These are phyloP conservation scores for Handroanthus guayacan DNA, from an alignment of 257 asterid species.

Conservation along the genomic window DNA sequence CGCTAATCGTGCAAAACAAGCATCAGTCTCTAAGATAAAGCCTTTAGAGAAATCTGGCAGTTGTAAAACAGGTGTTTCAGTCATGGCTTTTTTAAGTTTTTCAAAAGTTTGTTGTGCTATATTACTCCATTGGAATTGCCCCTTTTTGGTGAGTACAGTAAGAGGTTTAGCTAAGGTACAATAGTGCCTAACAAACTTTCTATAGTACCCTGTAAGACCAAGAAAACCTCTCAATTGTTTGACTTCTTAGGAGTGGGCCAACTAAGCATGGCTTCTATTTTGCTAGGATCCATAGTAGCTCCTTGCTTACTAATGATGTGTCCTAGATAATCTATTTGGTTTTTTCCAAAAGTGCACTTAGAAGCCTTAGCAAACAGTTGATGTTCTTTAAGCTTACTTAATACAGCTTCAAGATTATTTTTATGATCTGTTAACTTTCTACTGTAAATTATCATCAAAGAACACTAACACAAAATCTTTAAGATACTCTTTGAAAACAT, in stretches of 20 bases:
- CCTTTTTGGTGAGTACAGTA: neutral
- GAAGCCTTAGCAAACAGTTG: neutral
- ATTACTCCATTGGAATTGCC: neutral
- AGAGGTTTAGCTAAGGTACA: neutral
- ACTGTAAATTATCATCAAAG: neutral
- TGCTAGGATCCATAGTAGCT: no score
- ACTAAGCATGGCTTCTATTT: no score
- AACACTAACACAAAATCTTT: neutral
- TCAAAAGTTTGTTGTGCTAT: neutral
- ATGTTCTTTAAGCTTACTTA: neutral
- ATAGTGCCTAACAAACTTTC: neutral
- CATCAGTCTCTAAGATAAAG: neutral
- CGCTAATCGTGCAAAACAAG: neutral
- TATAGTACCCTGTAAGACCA: neutral
- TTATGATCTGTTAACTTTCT: neutral
- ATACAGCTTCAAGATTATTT: neutral
- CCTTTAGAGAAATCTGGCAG: neutral
- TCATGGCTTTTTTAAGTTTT: neutral
- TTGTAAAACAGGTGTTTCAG: neutral
- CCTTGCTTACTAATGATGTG: no score
- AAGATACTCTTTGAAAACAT: neutral
- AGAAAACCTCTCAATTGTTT: neutral
- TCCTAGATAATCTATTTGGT: neutral
- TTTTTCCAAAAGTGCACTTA: neutral
- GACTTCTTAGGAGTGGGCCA: no score